phyloP scores from a whole-genome alignment of 441 rosid genomes.

The Populus trichocarpa region DNA sequence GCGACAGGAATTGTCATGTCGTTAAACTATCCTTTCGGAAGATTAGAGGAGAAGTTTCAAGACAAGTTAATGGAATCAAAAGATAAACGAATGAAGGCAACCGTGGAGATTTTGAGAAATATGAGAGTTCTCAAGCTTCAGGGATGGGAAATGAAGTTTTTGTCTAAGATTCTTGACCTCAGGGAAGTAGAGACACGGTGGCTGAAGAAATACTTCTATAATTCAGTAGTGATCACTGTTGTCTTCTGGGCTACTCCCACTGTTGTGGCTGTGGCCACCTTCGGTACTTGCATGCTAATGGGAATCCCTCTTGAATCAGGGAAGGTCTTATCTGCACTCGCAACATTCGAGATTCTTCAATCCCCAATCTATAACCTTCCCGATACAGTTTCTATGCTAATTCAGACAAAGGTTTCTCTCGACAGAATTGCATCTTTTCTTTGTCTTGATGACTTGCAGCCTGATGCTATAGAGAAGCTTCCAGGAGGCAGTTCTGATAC shows the following conservation, averaged over 20 bases:
- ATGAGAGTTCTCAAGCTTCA: conserved; percentile 74
- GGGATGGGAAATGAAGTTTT: conserved; percentile 57
- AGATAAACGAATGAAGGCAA: conserved; percentile 49
- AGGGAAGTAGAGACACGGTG: conserved; percentile 41
- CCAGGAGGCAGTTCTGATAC: no score
- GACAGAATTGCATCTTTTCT: conserved; percentile 58
- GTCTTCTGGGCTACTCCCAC: conserved; percentile 45
- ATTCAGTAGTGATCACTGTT: conserved; percentile 30
- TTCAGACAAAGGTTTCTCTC: conserved; percentile 63
- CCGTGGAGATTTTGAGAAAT: conserved; percentile 50
- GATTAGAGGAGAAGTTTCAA: conserved; percentile 29
- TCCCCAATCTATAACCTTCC: conserved; percentile 45
- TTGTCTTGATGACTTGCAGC: conserved; percentile 46
- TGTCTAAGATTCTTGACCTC: conserved; percentile 36
- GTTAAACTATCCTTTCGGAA: conserved; percentile 37
- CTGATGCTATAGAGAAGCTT: conserved; percentile 34
- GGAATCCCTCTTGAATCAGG: conserved; percentile 58
- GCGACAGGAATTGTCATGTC: conserved; percentile 41
- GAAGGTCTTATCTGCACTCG: conserved; percentile 64
- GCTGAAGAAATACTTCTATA: conserved; percentile 48
- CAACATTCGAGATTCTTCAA: conserved; percentile 54
- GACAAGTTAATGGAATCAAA: conserved; percentile 42
- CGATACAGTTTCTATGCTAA: conserved; percentile 50
- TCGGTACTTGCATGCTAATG: conserved; percentile 43
- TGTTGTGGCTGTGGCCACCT: conserved; percentile 40